phyloP scores from a whole-genome alignment of 1,284 basidiomycete species.

The Trichosporon sp. region DNA sequence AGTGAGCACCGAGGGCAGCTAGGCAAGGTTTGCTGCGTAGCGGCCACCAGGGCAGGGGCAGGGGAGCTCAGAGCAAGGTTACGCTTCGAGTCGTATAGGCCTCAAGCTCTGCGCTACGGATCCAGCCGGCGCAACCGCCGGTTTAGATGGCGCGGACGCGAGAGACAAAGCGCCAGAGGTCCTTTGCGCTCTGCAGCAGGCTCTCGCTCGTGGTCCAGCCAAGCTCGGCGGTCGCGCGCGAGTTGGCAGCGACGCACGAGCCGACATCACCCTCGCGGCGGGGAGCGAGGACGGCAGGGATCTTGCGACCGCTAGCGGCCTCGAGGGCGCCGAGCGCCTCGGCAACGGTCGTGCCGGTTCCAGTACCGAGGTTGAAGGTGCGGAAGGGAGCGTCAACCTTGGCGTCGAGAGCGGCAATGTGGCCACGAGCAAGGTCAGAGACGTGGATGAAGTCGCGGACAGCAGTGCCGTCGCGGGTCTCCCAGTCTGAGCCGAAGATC shows the following conservation, averaged over 20 bases:
- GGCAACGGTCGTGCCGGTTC: constrained; percentile 64
- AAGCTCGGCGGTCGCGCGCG: constrained; percentile 9
- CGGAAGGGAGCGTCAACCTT: constrained; percentile 6
- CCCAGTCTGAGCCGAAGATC: constrained; percentile 25
- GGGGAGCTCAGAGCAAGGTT: neutral
- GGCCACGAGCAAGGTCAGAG: constrained; percentile 24
- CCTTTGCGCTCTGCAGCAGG: constrained; percentile 5
- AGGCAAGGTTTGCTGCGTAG: neutral
- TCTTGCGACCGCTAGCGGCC: neutral
- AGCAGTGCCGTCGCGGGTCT: constrained; percentile 14
- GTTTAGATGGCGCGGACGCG: neutral
- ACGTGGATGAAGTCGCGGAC: constrained; percentile 13
- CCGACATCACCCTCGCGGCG: constrained; percentile 15
- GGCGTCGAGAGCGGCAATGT: constrained; percentile 21
- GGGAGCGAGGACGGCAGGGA: neutral
- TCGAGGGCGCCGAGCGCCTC: constrained; percentile 10
- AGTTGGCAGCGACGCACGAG: constrained; percentile 8
- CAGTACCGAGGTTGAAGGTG: constrained; percentile 69
- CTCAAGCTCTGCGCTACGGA: neutral
- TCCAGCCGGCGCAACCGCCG: neutral
- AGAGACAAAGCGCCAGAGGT: constrained; percentile 12
- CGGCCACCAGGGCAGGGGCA: neutral
- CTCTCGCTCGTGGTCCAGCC: constrained; percentile 9
- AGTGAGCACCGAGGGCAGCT: neutral
- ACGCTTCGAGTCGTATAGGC: neutral